Conservation (phyloP, 1,284 basidiomycete species). For the Puccinia polysora region DNA sequence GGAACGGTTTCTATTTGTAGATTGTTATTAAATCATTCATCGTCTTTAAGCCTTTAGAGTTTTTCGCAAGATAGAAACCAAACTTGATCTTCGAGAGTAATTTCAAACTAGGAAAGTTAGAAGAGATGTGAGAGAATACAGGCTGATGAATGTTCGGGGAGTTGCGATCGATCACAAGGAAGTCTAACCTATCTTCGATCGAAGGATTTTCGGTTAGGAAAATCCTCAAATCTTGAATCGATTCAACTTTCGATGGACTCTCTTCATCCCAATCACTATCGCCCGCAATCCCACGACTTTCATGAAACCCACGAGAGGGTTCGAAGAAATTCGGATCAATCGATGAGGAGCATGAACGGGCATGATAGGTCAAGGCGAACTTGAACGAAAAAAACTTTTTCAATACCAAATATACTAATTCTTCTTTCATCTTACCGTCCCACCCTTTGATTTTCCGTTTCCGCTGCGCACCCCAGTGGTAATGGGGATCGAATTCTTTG, state of each 20-base stretch:
- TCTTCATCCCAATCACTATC: neutral
- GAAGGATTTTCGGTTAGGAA: neutral
- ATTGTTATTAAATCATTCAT: neutral
- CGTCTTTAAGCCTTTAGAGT: constrained; percentile 14
- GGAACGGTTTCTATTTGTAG: constrained; percentile 24
- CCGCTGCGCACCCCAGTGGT: constrained; percentile 28
- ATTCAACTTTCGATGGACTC: neutral
- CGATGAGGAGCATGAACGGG: neutral
- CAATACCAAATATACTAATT: constrained; percentile 31
- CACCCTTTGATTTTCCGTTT: constrained; percentile 39
- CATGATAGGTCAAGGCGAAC: neutral
- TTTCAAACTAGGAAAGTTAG: constrained; percentile 32
- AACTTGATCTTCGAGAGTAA: constrained; percentile 23
- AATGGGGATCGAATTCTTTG: neutral
- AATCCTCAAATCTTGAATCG: neutral
- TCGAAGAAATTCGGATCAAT: neutral
- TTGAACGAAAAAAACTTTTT: constrained; percentile 14
- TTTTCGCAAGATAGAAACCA: constrained; percentile 25
- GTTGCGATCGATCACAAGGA: too few species aligned
- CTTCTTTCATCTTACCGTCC: constrained; percentile 43
- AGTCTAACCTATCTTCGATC: constrained; percentile 3
- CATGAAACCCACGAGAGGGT: neutral
- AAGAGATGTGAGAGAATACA: neutral
- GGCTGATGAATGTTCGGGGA: neutral
- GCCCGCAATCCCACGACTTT: neutral